Evolutionary conservation across 208 protist species (phyloP).

Genomic region (Naegleria lovaniensis): DNA sequence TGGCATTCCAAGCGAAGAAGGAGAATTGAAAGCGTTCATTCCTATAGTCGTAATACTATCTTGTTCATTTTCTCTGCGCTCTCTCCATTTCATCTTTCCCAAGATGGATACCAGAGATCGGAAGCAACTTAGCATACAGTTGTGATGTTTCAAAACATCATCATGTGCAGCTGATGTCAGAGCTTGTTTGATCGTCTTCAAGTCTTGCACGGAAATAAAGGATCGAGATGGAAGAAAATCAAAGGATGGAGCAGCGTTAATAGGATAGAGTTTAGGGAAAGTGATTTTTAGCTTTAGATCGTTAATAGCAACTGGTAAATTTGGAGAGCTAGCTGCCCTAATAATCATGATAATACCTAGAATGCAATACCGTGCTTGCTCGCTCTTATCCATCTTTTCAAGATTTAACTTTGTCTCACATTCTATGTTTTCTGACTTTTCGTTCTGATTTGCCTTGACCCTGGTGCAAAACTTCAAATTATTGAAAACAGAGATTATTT

Average conservation of each 20-base stretch:
- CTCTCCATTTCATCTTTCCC: background rate
- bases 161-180: background rate
- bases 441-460: background rate
- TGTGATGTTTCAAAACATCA: background rate
- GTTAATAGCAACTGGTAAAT: background rate
- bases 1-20: background rate
- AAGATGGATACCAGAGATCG: background rate
- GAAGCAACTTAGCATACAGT: background rate
- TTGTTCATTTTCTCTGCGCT: background rate
- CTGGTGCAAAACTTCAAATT: background rate
- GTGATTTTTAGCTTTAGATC: background rate
- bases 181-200: background rate
- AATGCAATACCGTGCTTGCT: background rate
- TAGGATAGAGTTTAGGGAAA: background rate
- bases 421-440: background rate
- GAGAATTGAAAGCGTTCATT: background rate
- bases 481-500: background rate
- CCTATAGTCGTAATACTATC: background rate
- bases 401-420: background rate
- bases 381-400: background rate
- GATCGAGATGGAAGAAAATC: background rate
- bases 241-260: background rate
- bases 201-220: background rate
- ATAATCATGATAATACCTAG: background rate
- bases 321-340: background rate